Conservation (phyloP, 176 grass and related monocot genomes). For the Cocos nucifera region DNA sequence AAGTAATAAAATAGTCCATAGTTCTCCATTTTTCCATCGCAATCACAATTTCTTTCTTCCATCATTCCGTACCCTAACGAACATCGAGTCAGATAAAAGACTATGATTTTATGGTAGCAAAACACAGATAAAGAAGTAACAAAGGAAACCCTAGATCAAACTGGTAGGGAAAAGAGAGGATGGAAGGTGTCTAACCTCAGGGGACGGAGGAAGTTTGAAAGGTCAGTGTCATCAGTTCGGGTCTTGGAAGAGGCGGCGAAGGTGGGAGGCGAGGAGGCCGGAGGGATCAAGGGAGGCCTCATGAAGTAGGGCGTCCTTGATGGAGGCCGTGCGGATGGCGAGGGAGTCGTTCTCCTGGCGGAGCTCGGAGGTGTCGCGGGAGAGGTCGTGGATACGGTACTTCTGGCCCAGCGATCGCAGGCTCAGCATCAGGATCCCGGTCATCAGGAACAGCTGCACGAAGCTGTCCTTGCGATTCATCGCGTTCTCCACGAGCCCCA, state of each 20-base stretch:
- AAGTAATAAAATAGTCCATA: no score
- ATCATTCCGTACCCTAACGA: no score
- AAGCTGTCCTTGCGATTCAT: slow-evolving; percentile 69
- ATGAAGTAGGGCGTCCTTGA: slow-evolving; percentile 53
- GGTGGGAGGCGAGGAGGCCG: slow-evolving; percentile 49
- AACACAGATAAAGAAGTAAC: no score
- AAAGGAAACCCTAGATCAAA: no score
- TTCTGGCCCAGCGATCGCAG: slow-evolving; percentile 72
- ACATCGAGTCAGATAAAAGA: no score
- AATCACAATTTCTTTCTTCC: no score
- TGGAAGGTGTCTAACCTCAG: no score
- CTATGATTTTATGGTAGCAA: no score
- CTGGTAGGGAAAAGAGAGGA: no score
- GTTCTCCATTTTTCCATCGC: no score
- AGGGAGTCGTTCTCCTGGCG: slow-evolving; percentile 41
- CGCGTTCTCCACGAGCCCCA: slow-evolving; percentile 47
- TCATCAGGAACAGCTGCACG: slow-evolving; percentile 80
- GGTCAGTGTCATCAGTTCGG: not conserved
- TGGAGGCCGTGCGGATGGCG: slow-evolving; percentile 36
- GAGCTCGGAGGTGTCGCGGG: slow-evolving; percentile 54
- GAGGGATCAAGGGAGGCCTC: slow-evolving; percentile 59
- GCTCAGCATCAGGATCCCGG: slow-evolving; percentile 78
- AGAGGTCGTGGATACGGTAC: slow-evolving; percentile 64
- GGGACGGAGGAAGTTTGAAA: no score
- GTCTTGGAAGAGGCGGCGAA: slow-evolving; percentile 67